Conservation (phyloP, 257 asterid species). For the Penstemon barbatus region DNA sequence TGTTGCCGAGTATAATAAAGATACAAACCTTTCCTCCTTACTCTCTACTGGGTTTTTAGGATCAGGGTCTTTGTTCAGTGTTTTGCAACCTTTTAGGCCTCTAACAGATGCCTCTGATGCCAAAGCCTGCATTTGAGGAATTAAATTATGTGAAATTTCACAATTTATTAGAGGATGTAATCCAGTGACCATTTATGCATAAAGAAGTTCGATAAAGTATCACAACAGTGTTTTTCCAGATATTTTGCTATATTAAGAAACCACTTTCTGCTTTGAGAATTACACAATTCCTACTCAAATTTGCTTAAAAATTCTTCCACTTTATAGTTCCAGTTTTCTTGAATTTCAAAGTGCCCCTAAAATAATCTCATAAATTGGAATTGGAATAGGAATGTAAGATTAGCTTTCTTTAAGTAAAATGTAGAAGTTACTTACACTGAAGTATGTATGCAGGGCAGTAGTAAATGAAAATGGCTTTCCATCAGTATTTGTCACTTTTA, state of each 20-base stretch:
- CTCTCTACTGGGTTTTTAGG: conserved; percentile 88
- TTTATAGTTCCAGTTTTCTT: neutral
- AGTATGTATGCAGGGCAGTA: conserved; percentile 92
- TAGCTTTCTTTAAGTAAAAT: neutral
- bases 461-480: conserved; percentile 80
- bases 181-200: neutral
- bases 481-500: conserved; percentile 75
- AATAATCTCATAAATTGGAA: neutral
- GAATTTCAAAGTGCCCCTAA: neutral
- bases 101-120: conserved; percentile 74
- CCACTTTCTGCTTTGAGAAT: neutral
- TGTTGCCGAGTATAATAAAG: neutral
- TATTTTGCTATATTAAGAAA: too few species aligned
- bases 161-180: conserved; percentile 8
- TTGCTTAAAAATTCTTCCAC: neutral
- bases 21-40: conserved; percentile 77
- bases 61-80: conserved; percentile 91
- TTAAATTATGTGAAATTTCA: neutral
- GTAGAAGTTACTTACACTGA: conserved; percentile 53
- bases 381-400: neutral
- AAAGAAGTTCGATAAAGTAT: neutral
- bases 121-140: conserved; percentile 65
- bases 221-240: neutral
- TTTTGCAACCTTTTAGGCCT: conserved; percentile 87
- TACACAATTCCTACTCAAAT: conserved; percentile 2